Conservation (phyloP, 106 monocot genomes). For the Vanilla planifolia region DNA sequence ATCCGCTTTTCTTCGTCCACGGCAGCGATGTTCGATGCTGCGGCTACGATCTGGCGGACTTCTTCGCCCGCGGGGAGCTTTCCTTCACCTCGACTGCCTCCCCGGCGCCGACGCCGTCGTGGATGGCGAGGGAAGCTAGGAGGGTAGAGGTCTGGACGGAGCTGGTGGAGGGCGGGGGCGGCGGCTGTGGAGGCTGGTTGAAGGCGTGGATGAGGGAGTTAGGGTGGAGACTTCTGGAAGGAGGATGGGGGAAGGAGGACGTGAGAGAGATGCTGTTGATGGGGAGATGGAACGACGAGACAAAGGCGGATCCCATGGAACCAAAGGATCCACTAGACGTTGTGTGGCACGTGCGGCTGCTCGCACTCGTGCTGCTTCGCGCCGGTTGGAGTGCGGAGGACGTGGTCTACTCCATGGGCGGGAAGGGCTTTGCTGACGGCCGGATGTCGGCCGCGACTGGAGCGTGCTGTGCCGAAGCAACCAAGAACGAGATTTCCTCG, state of each 20-base stretch:
- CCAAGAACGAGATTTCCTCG: slow-evolving; percentile 2
- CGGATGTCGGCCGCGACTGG: too few species aligned
- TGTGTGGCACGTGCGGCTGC: slow-evolving; percentile 29
- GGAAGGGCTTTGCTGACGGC: background rate
- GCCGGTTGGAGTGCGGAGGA: slow-evolving; percentile 56
- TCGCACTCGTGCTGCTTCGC: slow-evolving; percentile 26
- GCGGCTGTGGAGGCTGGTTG: slow-evolving; percentile 35
- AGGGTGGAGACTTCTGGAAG: slow-evolving; percentile 29
- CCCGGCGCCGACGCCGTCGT: background rate
- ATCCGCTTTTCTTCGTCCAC: background rate
- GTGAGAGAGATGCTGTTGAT: slow-evolving; percentile 38
- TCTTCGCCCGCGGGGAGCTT: background rate
- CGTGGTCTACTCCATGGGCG: slow-evolving; percentile 40
- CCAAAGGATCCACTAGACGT: slow-evolving; percentile 20
- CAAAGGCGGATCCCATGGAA: slow-evolving; percentile 10
- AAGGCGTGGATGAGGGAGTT: slow-evolving; percentile 1
- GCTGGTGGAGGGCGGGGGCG: background rate
- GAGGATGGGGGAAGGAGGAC: slow-evolving; percentile 54
- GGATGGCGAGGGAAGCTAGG: background rate
- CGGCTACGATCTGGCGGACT: slow-evolving; percentile 1
- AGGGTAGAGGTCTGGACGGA: slow-evolving; percentile 3
- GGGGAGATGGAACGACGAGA: slow-evolving; percentile 6
- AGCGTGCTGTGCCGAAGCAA: slow-evolving; percentile 14
- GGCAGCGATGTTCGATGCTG: background rate
- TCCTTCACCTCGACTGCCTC: background rate